A percentile compares a stretch with the other conserved stretches of the same genome.
Evolutionary conservation across 345 rosid species (phyloP).

Genomic region (Eucalyptus pauciflora): DNA sequence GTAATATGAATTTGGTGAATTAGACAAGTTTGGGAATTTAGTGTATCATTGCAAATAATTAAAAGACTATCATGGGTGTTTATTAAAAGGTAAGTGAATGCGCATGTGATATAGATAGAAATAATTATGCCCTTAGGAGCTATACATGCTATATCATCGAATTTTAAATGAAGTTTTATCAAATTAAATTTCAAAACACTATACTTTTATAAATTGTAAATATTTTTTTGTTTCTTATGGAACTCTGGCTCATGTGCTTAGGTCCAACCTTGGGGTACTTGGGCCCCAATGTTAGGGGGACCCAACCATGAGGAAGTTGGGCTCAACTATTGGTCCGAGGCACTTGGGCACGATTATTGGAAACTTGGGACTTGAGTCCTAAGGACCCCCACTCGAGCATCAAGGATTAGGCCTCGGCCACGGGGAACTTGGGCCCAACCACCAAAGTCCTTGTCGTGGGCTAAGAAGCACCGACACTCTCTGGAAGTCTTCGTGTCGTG

Average conservation of each 20-base stretch:
- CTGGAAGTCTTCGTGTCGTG: no score
- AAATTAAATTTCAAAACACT: background rate
- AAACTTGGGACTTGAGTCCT: background rate
- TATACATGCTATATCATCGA: background rate
- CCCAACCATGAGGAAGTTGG: background rate
- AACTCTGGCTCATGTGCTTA: no score
- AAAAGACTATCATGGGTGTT: background rate
- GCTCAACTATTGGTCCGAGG: background rate
- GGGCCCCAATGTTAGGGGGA: background rate
- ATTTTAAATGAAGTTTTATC: background rate
- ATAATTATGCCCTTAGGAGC: no score
- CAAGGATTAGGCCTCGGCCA: background rate
- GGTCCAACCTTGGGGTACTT: background rate
- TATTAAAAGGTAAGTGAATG: background rate
- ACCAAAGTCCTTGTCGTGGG: background rate
- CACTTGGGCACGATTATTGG: background rate
- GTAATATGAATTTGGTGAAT: background rate
- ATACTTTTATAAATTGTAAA: background rate
- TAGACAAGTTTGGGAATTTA: background rate
- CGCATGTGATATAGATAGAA: background rate
- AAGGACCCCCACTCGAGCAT: background rate
- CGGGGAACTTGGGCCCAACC: fast-evolving
- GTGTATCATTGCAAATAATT: background rate
- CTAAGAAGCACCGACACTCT: no score
- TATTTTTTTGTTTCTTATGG: no score